Base-by-base conservation (phyloP, 768 basidiomycete genomes). In the Porpolomopsis calyptriformis region DNA sequence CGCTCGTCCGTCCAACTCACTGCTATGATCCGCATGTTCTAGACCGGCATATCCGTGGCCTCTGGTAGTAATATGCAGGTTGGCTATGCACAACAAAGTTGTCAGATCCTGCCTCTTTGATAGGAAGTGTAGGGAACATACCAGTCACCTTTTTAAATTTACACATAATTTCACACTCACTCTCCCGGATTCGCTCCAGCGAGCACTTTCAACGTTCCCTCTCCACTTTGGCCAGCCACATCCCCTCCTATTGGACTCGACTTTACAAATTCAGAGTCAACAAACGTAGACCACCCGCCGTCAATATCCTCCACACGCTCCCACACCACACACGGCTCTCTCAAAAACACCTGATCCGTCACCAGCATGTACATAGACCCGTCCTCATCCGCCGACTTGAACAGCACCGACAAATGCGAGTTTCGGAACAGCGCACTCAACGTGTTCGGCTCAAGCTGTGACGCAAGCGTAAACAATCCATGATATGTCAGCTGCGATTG, bases 381-480 rank as follows among this genome's bases (percentile, higher is more conserved):
- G 35, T 68, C 63, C 10, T 59, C 52, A n/a, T 51, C 52, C 20
- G 50, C 46, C 43, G 71, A 58, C 49, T 83, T 87, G 68, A 90
- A 85, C 1, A 96, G 68, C 7, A 94, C 91, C 0, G 84, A 82
- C 11, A 96, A 77, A 58, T 94, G 92, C 0, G 88, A 90, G 62
- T 79, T 89, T 43, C 92, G 79, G 71, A 92, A 94, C 50, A 93
- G 76, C 0, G 91, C 90, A n/a, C 84, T 82, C n/a, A 74, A 69
- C 0, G 67, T 56, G 36, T 70, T 67, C 0, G 72, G 62, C 10
- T 65, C 59, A 45, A 92, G 76, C 1, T 77, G 68, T 2, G 77
- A 72, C 0, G 83, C 81, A 40, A 93, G 78, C 27, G 80, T 74
- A 60, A 92, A 91, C 26, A 93, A 72, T 0, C 91, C 91, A 45